phyloP scores from a whole-genome alignment of 257 asterid genomes.

The Rubia yunnanensis region DNA sequence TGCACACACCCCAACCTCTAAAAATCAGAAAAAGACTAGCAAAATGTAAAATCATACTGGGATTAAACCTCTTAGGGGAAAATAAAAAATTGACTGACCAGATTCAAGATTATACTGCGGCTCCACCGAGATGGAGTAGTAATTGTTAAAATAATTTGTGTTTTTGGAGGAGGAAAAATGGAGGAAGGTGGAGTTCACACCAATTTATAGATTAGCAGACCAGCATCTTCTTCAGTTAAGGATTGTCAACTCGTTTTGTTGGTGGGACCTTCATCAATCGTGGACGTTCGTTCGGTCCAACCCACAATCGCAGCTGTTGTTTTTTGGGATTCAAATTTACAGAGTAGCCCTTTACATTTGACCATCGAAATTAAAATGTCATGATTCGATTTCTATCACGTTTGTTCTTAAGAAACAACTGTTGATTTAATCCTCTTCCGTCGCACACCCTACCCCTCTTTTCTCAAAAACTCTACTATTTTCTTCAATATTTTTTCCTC shows the following conservation, averaged over 20 bases:
- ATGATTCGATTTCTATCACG: too few relatives aligned
- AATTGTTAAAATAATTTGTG: neutral
- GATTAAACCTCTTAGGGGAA: neutral
- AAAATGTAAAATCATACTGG: neutral
- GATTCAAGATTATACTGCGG: slow-evolving; percentile 7
- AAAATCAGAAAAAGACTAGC: neutral
- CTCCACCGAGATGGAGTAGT: slow-evolving; percentile 1
- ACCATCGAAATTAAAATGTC: too few relatives aligned
- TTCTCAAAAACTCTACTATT: too few relatives aligned
- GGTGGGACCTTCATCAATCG: slow-evolving; percentile 3
- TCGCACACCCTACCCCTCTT: too few relatives aligned
- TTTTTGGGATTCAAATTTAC: neutral
- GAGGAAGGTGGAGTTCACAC: neutral
- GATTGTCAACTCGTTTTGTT: slow-evolving; percentile 1
- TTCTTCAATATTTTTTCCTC: too few relatives aligned
- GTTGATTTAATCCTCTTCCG: too few relatives aligned
- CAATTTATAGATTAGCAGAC: neutral
- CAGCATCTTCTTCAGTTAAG: neutral
- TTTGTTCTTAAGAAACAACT: too few relatives aligned
- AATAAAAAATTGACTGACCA: slow-evolving; percentile 1
- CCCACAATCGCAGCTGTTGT: neutral
- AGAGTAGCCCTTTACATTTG: neutral
- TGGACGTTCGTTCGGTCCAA: neutral
- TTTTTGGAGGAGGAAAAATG: neutral
- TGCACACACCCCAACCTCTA: neutral